Evolutionary conservation across 2,329 filamentous ascomycete species (phyloP), one percentile per base, ranked within the genome.

Genomic region (Scytalidium lignicola): DNA sequence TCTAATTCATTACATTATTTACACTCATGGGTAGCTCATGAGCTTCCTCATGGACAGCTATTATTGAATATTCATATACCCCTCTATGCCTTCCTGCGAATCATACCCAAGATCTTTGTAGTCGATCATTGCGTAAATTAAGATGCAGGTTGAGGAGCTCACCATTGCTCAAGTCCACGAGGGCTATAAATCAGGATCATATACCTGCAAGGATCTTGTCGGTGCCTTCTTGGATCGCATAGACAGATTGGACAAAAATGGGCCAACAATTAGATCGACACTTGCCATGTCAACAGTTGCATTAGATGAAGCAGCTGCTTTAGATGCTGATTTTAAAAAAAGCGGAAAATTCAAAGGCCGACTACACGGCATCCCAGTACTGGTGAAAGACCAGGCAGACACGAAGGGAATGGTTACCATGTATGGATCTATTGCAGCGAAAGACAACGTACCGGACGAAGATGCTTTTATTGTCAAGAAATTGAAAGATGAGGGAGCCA

Each of bases 381-480:
- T 82, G 15, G 72, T 82, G 63, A 82, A 82, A 62, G 75, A 79
- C 60, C 79, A 79, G 57, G 81, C 82, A 48, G 78, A 75, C 23
- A 82, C 78, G 0, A 61, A 65, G 2, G 79, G 81, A 56, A 56
- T 70, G 54, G 78, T 80, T 74, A 82, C 55, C 19, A 51, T 52
- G 3, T 55, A 53, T 46, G 56, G 56, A 8, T 57, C 54, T 6
- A 45, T 50, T 12, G 48, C 43, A 7, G 51, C 51, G 4, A 43
- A 51, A 19, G 46, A 29, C 20, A 49, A 52, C 47, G 47, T 48
- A 1, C 47, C 53, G 28, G 45, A 26, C 2, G 44, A 50, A 70
- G 50, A 54, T 44, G 51, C 54, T 3, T n/a, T 41, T 23, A 46
- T 52, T 7, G 44, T 53, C 15, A 29, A 29, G 13, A 46, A 41